A percentile compares a stretch with the other conserved stretches of the same genome.
Conservation (phyloP, 768 basidiomycete species). For the Tubosaeta brunneosetosa region DNA sequence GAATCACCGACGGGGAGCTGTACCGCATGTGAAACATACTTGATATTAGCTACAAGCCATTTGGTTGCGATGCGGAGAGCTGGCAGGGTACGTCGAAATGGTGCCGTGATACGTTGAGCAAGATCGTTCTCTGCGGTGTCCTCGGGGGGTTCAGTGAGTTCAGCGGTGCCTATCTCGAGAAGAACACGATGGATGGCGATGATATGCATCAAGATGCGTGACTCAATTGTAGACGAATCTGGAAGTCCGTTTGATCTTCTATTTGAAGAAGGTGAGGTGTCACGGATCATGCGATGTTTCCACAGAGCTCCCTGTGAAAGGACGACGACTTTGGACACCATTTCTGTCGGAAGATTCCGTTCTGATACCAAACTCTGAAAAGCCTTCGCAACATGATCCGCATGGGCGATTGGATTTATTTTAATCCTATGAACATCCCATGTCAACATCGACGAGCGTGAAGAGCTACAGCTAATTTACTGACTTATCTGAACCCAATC, state of each 20-base stretch:
- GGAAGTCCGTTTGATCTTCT: constrained; percentile 21
- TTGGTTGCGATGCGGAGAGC: constrained; percentile 83
- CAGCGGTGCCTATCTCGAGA: constrained; percentile 58
- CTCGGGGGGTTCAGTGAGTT: constrained; percentile 53
- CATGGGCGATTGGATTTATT: constrained; percentile 47
- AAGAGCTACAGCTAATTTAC: constrained; percentile 18
- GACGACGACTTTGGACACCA: constrained; percentile 68
- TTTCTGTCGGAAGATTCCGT: constrained; percentile 68
- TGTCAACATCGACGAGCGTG: constrained; percentile 4
- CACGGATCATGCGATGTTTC: constrained; percentile 75
- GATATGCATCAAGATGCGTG: constrained; percentile 62
- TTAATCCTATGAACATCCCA: constrained; percentile 19
- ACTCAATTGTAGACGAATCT: constrained; percentile 46
- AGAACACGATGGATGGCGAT: constrained; percentile 60
- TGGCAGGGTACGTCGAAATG: constrained; percentile 80
- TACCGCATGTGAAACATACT: constrained; percentile 52
- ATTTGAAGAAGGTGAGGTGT: constrained; percentile 31
- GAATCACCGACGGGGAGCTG: constrained; percentile 26
- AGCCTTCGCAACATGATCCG: constrained; percentile 45
- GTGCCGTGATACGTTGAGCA: constrained; percentile 80
- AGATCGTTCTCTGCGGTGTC: constrained; percentile 56
- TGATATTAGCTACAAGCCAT: constrained; percentile 79
- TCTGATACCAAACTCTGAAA: constrained; percentile 61
- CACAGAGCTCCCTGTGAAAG: constrained; percentile 79
- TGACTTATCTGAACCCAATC: constrained; percentile 51